phyloP scores from a whole-genome alignment of 306 rosid species.

The Morella rubra region DNA sequence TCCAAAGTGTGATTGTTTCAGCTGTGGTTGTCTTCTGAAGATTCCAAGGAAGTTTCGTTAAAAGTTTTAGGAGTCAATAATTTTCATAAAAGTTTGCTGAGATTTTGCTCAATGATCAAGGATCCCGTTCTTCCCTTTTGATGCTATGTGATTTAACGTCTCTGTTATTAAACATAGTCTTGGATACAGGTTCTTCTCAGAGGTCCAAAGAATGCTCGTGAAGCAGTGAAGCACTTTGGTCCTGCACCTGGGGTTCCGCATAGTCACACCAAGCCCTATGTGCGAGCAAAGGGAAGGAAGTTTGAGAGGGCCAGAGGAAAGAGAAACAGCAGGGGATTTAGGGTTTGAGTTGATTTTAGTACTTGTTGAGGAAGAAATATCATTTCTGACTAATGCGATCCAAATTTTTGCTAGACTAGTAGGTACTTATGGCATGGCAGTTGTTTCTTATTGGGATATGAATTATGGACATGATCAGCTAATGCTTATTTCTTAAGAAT shows the following conservation, averaged over 20 bases:
- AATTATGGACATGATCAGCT: neutral
- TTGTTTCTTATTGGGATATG: neutral
- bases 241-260: slow-evolving; percentile 92
- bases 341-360: slow-evolving; percentile 37
- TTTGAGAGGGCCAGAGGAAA: slow-evolving; percentile 76
- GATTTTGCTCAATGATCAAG: neutral
- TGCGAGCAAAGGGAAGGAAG: slow-evolving; percentile 72
- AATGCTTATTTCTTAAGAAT: neutral
- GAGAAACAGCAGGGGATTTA: slow-evolving; percentile 73
- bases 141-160: neutral
- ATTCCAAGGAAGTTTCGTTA: no score
- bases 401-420: slow-evolving; percentile 26
- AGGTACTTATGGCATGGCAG: neutral
- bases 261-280: slow-evolving; percentile 78
- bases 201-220: slow-evolving; percentile 76
- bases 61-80: neutral
- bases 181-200: slow-evolving; percentile 62
- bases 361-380: neutral
- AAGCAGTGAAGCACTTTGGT: slow-evolving; percentile 86
- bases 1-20: no score
- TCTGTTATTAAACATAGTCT: neutral
- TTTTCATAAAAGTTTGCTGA: neutral
- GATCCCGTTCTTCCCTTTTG: neutral
- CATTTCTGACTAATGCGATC: slow-evolving; percentile 29
- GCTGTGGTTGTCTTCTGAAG: neutral